Base-by-base conservation (phyloP, 2,329 filamentous ascomycete genomes). In the Ophiosphaerella herpotricha region DNA sequence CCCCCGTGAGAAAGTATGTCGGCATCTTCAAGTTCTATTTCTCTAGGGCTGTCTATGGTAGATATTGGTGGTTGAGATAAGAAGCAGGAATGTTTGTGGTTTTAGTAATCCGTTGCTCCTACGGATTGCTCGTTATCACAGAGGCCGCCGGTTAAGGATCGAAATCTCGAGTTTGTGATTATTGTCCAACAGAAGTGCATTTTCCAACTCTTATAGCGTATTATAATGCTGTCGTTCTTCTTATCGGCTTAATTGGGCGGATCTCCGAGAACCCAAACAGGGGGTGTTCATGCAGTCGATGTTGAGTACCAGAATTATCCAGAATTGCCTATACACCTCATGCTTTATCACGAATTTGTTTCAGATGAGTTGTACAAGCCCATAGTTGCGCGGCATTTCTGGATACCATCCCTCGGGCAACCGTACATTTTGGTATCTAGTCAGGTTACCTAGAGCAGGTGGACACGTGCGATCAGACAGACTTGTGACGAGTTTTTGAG, bases 1-100 rank as follows among this genome's bases (percentile, higher is more conserved):
- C 66, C 12, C 67, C 67, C 0, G 65, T 70, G 40, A 70, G 58
- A 48, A 70, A 70, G 48, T 68, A 68, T 7, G 66, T 68, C 18
- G 60, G 61, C 65, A 68, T 70, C 23, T 33, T 39, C 18, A 5
- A 21, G 32, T 33, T 34, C n/a, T 13, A 37, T 33, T 18, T 38
- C 8, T 34, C 9, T 21, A 14, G 23, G 14, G 40, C n/a, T 16
- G 24, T 43, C 29, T 34, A 42, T 18, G 34, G 4, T 16, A 6
- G 12, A 21, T 43, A 43, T 34, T 37, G 26, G 46, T 31, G 11
- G 14, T 29, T 29, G 26, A 8, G 18, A 21, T 21, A 21, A 29
- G 26, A 29, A 29, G n/a, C n/a, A n/a, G 2, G 26, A 29, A 6
- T 11, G 26, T 14, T 50, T 50, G 18, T 23, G 32, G 32, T 24